Conservation (phyloP, 2,329 filamentous ascomycete species). For the Endoconidiophora laricicola region DNA sequence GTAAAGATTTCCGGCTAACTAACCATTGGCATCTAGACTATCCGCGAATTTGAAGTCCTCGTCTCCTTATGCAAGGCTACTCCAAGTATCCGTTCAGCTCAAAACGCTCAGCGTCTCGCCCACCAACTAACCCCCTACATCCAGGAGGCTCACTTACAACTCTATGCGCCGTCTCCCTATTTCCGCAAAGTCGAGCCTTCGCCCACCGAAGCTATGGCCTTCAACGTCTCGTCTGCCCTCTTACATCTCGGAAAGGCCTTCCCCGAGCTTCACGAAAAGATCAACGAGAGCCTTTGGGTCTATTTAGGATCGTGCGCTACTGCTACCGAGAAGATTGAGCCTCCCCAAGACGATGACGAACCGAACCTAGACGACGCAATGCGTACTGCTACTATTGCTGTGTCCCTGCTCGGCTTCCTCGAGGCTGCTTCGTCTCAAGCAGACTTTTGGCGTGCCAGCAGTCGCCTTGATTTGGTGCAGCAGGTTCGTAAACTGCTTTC, state of each 20-base stretch:
- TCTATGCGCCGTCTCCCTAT: constrained; percentile 63
- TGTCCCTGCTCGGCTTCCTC: constrained; percentile 81
- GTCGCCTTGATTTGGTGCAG: constrained; percentile 57
- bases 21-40: constrained; percentile 38
- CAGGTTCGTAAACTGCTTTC: constrained; percentile 59
- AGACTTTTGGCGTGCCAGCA: constrained; percentile 63
- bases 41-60: constrained; percentile 82
- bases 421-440: constrained; percentile 63
- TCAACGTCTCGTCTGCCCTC: constrained; percentile 62
- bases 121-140: constrained; percentile 70
- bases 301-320: constrained; percentile 58
- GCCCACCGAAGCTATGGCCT: constrained; percentile 71
- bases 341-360: constrained; percentile 35
- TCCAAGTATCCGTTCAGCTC: constrained; percentile 49
- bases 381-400: constrained; percentile 55
- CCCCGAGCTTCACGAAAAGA: constrained; percentile 46
- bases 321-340: constrained; percentile 39
- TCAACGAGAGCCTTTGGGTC: constrained; percentile 48
- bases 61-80: constrained; percentile 84
- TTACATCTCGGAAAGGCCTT: constrained; percentile 66
- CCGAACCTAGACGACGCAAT: constrained; percentile 49
- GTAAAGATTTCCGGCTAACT: not conserved
- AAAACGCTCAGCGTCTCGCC: constrained; percentile 64
- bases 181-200: constrained; percentile 72
- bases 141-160: constrained; percentile 65